phyloP scores from a whole-genome alignment of 768 basidiomycete species.

The Strobilomyces echinocephalus region DNA sequence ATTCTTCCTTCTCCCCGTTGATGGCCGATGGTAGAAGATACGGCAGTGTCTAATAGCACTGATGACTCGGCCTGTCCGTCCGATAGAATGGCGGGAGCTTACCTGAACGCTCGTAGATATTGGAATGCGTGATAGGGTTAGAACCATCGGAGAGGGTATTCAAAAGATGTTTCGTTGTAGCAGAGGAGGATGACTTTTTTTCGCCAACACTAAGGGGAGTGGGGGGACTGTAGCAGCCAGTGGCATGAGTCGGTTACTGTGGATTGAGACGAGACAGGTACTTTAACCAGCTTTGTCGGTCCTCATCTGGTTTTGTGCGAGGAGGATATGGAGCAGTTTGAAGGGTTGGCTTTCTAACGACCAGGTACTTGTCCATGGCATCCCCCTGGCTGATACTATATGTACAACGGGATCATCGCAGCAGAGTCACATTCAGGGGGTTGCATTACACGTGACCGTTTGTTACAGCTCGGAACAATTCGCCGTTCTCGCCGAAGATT shows the following conservation, averaged over 20 bases:
- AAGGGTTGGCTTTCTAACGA: constrained; percentile 18
- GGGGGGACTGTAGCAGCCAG: constrained; percentile 17
- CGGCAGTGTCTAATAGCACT: constrained; percentile 48
- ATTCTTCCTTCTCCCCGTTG: constrained; percentile 51
- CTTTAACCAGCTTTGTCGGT: constrained; percentile 17
- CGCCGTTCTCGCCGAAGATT: neutral
- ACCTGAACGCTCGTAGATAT: constrained; percentile 61
- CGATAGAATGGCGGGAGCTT: constrained; percentile 7
- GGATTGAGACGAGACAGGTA: neutral
- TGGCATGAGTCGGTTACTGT: neutral
- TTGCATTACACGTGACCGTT: constrained; percentile 10
- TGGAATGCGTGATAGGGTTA: constrained; percentile 78
- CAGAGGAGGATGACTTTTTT: constrained; percentile 35
- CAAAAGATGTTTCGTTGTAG: constrained; percentile 58
- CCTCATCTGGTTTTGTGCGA: constrained; percentile 14
- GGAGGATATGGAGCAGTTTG: constrained; percentile 5
- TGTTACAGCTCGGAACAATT: neutral
- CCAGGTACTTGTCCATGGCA: constrained; percentile 28
- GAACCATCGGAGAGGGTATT: constrained; percentile 55
- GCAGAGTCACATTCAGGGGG: constrained; percentile 14
- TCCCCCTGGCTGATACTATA: neutral
- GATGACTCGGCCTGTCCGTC: neutral
- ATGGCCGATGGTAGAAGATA: constrained; percentile 65
- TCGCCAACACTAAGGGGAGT: constrained; percentile 29
- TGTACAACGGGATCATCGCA: neutral